Conservation (phyloP, 192 early-diverging fungal genomes). For the Coemansia sp. region DNA sequence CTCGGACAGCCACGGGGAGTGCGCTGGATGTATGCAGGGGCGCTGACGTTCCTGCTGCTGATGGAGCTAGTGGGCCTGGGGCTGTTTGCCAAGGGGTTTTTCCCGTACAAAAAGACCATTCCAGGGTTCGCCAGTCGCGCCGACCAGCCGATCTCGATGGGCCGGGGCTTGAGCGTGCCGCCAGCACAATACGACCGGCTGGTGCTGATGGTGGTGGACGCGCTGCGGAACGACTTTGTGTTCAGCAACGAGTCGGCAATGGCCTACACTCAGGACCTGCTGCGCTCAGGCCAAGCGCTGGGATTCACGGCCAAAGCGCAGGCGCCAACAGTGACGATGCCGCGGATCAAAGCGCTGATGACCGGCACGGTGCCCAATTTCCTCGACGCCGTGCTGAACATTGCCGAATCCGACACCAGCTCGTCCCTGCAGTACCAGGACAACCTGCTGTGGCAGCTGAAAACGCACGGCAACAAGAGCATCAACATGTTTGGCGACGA, state of each 20-base stretch:
- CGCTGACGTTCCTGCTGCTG: constrained; percentile 14
- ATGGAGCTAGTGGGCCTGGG: constrained; percentile 61
- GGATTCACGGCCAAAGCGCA: constrained; percentile 48
- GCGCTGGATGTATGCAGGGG: neutral
- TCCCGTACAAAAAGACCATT: constrained; percentile 71
- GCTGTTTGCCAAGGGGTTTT: constrained; percentile 69
- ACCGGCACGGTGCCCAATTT: constrained; percentile 75
- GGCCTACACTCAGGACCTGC: constrained; percentile 55
- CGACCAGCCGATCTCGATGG: constrained; percentile 28
- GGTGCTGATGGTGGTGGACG: constrained; percentile 76
- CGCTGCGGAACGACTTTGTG: constrained; percentile 72
- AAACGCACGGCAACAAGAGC: constrained; percentile 47
- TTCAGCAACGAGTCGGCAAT: constrained; percentile 62
- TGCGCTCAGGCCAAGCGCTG: constrained; percentile 36
- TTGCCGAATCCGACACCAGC: constrained; percentile 71
- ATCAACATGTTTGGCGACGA: constrained; percentile 93
- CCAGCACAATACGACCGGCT: constrained; percentile 46
- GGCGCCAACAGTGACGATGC: constrained; percentile 77
- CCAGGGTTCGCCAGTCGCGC: constrained; percentile 55
- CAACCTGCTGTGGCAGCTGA: constrained; percentile 70
- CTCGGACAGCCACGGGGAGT: neutral
- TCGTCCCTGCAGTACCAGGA: constrained; percentile 58
- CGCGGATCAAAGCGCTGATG: constrained; percentile 75
- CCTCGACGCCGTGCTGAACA: constrained; percentile 77
- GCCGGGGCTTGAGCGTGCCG: neutral